Evolutionary conservation across 345 rosid genomes (phyloP).

Genomic region (Populus davidiana): DNA sequence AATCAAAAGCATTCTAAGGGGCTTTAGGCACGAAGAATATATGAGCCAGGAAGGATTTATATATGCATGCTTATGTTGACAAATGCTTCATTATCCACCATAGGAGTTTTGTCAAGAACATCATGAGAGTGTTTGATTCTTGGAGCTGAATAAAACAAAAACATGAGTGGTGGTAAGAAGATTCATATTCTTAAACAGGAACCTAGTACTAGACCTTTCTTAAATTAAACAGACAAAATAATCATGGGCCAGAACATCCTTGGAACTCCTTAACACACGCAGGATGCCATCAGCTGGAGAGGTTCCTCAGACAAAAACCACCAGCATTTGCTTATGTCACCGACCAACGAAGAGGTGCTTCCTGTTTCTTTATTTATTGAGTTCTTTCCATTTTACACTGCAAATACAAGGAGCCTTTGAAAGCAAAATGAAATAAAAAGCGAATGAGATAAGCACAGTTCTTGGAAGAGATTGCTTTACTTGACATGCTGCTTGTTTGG

Average conservation of each 20-base stretch:
- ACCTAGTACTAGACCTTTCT: not conserved
- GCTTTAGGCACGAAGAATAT: not conserved
- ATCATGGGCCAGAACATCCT: no score
- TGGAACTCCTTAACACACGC: not conserved
- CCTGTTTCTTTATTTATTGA: not conserved
- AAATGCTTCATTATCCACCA: not conserved
- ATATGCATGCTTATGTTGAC: not conserved
- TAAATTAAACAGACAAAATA: not conserved
- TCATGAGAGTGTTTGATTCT: constrained; percentile 1
- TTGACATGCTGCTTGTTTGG: not conserved
- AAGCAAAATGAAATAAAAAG: not conserved
- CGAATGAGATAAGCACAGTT: not conserved
- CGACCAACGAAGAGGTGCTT: not conserved
- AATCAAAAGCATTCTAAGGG: not conserved
- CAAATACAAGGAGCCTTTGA: not conserved
- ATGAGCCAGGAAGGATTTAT: not conserved
- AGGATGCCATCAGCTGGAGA: not conserved
- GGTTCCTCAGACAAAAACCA: not conserved
- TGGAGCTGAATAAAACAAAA: not conserved
- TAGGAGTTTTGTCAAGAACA: constrained; percentile 1
- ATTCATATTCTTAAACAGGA: not conserved
- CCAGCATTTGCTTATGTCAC: not conserved
- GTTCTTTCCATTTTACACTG: not conserved
- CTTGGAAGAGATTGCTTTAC: not conserved
- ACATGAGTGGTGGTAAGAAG: not conserved